phyloP scores from a whole-genome alignment of 768 basidiomycete species.

The Leccinum longicurvipes region DNA sequence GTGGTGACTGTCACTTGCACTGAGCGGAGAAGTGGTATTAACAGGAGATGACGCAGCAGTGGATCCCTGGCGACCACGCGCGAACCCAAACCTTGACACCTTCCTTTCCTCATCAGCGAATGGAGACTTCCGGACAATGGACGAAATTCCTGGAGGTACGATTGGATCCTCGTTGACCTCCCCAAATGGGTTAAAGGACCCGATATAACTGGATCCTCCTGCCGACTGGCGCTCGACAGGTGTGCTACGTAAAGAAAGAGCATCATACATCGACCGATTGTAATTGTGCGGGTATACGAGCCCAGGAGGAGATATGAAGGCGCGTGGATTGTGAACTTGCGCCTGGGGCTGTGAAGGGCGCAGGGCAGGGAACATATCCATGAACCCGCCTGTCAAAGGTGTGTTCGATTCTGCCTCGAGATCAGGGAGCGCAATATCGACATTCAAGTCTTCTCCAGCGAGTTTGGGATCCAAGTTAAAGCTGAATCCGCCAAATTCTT shows the following conservation, averaged over 20 bases:
- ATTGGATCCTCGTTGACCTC: conserved; percentile 51
- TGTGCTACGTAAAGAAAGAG: conserved; percentile 39
- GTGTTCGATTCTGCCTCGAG: conserved; percentile 43
- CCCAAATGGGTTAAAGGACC: conserved; percentile 80
- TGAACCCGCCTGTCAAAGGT: conserved; percentile 64
- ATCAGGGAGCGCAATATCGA: conserved; percentile 43
- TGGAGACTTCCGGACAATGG: conserved; percentile 36
- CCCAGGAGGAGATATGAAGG: conserved; percentile 51
- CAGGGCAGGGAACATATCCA: conserved; percentile 69
- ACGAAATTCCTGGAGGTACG: conserved; percentile 28
- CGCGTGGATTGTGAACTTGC: conserved; percentile 26
- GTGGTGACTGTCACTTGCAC: conserved; percentile 46
- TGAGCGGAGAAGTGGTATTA: conserved; percentile 54
- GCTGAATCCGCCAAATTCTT: conserved; percentile 67
- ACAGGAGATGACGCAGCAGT: conserved; percentile 56
- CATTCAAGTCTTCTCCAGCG: conserved; percentile 44
- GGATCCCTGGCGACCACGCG: conserved; percentile 64
- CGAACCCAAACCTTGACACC: conserved; percentile 80
- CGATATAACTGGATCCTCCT: conserved; percentile 55
- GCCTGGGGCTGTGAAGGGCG: conserved; percentile 32
- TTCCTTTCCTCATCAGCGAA: conserved; percentile 60
- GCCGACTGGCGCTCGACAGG: conserved; percentile 46
- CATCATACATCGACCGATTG: conserved; percentile 55
- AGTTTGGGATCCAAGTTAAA: conserved; percentile 84
- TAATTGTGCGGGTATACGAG: conserved; percentile 47